These are phyloP conservation scores for Scedosporium dehoogii DNA, from an alignment of 2,329 filamentous ascomycete species.

Conservation along the genomic window DNA sequence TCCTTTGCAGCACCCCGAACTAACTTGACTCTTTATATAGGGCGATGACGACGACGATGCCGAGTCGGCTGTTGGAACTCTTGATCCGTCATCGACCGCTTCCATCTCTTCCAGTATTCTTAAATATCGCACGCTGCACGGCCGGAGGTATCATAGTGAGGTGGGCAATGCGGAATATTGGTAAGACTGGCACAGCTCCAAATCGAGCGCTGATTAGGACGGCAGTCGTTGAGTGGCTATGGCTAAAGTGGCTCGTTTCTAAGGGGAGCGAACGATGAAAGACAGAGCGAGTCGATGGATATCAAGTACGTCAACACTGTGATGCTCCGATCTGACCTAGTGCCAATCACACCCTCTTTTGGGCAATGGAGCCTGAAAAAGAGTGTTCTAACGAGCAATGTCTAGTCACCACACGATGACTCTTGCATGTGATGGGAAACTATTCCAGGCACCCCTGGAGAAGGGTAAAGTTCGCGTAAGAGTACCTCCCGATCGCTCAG, in stretches of 20 bases:
- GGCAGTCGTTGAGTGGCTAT: not conserved
- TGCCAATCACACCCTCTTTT: no score
- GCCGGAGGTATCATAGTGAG: not conserved
- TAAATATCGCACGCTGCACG: conserved; percentile 19
- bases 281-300: conserved; percentile 12
- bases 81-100: conserved; percentile 15
- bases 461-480: conserved; percentile 2
- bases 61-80: not conserved
- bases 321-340: no score
- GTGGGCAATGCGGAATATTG: not conserved
- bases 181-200: not conserved
- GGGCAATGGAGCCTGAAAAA: no score
- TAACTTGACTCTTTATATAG: no score
- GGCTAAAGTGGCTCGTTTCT: not conserved
- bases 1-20: no score
- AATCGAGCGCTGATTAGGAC: not conserved
- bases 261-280: conserved; percentile 9
- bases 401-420: conserved; percentile 14
- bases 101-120: conserved; percentile 22
- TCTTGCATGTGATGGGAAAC: conserved; percentile 13
- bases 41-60: not conserved
- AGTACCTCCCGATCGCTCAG: no score
- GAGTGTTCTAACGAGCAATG: no score
- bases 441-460: conserved; percentile 16
- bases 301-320: conserved; percentile 10